Percentiles rank a stretch among this genome's conserved stretches.
These are phyloP conservation scores for Melastoma malabathricum DNA, from an alignment of 345 rosid genomes.

Conservation along the genomic window DNA sequence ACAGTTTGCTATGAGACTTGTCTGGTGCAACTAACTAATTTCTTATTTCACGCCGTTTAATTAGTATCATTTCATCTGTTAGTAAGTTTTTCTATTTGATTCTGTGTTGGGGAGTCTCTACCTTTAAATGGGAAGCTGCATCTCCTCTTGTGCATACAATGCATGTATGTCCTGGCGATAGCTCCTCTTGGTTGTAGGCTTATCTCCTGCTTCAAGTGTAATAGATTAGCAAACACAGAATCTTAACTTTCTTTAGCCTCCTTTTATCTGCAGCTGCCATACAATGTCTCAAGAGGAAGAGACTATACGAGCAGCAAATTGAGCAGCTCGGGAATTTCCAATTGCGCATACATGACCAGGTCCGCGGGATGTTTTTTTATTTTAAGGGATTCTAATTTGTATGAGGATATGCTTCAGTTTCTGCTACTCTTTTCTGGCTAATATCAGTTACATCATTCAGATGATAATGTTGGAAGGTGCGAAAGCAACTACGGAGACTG, in stretches of 20 bases:
- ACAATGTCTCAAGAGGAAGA: conserved; percentile 86
- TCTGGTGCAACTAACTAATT: too few relatives aligned
- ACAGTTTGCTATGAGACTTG: too few relatives aligned
- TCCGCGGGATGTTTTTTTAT: conserved; percentile 8
- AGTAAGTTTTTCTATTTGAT: too few relatives aligned
- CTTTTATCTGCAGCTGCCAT: conserved; percentile 53
- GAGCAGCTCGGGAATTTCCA: conserved; percentile 82
- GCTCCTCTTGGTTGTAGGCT: neutral
- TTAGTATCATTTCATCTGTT: too few relatives aligned
- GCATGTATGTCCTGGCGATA: too few relatives aligned
- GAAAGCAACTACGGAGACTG: conserved; percentile 40
- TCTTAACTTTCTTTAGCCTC: neutral
- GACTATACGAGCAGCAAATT: conserved; percentile 75
- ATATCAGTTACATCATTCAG: conserved; percentile 6
- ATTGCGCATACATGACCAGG: conserved; percentile 77
- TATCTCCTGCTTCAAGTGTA: neutral
- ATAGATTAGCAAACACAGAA: neutral
- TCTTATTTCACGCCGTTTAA: too few relatives aligned
- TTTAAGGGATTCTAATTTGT: too few relatives aligned
- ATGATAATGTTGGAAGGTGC: conserved; percentile 40
- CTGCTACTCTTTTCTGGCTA: neutral
- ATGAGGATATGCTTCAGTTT: neutral
- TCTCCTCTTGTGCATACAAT: too few relatives aligned
- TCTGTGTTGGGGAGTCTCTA: too few relatives aligned
- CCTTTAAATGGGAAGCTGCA: too few relatives aligned